A percentile compares a stretch with the other conserved stretches of the same genome.
These are phyloP conservation scores for Chlorella sp. DNA, from an alignment of 139 green algal genomes.

Conservation along the genomic window DNA sequence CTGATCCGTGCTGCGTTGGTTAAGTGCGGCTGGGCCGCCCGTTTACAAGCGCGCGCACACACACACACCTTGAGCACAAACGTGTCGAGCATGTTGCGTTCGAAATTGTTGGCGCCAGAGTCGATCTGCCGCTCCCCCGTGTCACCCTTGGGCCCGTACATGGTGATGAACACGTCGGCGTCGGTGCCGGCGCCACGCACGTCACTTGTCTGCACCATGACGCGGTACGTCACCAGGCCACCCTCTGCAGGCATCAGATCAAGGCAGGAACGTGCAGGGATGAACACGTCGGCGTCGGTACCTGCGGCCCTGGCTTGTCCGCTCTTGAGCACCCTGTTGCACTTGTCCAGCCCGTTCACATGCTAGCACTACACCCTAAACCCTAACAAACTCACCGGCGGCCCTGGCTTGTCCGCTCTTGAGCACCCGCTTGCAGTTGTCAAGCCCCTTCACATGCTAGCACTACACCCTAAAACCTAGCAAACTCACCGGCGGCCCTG, in stretches of 20 bases:
- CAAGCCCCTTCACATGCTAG: conserved; percentile 16
- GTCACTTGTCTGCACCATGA: conserved; percentile 36
- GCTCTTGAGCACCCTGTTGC: conserved; percentile 23
- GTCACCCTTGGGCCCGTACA: conserved; percentile 44
- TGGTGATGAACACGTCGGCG: conserved; percentile 52
- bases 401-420: conserved; percentile 15
- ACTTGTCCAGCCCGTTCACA: conserved; percentile 23
- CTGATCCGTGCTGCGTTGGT: no score
- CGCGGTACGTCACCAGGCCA: background rate
- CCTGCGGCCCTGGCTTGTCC: conserved; percentile 16
- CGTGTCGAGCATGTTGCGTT: conserved; percentile 28
- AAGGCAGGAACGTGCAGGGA: no score
- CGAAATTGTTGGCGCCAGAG: conserved; percentile 27
- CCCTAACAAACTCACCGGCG: no score
- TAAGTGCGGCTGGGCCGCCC: no score
- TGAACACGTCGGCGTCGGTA: no score
- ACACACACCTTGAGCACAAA: conserved; percentile 36
- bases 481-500: conserved; percentile 11
- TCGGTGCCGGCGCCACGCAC: conserved; percentile 53
- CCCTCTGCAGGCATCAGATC: no score
- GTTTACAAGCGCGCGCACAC: no score
- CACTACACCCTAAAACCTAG: conserved; percentile 34
- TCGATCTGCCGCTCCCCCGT: conserved; percentile 34
- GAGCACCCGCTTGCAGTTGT: conserved; percentile 32
- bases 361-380: conserved; percentile 30